Conservation (phyloP, 2,329 filamentous ascomycete species). For the Cadophora gregata region DNA sequence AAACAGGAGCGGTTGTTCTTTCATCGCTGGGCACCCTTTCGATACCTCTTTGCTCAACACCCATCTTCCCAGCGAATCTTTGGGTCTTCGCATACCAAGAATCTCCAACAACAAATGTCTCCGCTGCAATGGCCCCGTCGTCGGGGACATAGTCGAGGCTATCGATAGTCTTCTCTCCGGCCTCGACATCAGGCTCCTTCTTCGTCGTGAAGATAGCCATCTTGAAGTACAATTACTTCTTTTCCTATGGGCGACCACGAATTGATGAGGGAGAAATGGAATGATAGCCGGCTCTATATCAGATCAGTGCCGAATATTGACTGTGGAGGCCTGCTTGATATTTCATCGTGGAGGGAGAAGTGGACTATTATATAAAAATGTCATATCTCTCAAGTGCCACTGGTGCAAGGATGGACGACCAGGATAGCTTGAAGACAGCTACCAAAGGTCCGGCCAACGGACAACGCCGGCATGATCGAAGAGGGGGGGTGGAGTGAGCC, state of each 20-base stretch:
- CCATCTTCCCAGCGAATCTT: conserved; percentile 66
- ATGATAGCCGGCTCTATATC: conserved; percentile 3
- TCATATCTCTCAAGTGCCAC: conserved; percentile 25
- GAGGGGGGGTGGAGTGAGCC: conserved; percentile 33
- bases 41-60: conserved; percentile 77
- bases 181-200: conserved; percentile 38
- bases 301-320: conserved; percentile 11
- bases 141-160: conserved; percentile 38
- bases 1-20: conserved; percentile 66
- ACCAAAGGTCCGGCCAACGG: conserved; percentile 33
- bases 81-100: conserved; percentile 63
- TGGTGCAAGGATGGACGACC: conserved; percentile 28
- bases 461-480: conserved; percentile 31
- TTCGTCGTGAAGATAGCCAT: conserved; percentile 33
- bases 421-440: conserved; percentile 29
- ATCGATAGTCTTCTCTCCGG: conserved; percentile 35
- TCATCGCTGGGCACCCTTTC: conserved; percentile 76
- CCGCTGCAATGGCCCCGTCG: conserved; percentile 55
- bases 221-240: conserved; percentile 10
- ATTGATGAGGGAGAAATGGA: neutral
- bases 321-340: conserved; percentile 18
- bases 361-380: conserved; percentile 30
- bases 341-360: conserved; percentile 21
- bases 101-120: conserved; percentile 63
- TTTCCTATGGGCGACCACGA: neutral